Conservation (phyloP, 305 asterid species). For the Solanum chacoense region DNA sequence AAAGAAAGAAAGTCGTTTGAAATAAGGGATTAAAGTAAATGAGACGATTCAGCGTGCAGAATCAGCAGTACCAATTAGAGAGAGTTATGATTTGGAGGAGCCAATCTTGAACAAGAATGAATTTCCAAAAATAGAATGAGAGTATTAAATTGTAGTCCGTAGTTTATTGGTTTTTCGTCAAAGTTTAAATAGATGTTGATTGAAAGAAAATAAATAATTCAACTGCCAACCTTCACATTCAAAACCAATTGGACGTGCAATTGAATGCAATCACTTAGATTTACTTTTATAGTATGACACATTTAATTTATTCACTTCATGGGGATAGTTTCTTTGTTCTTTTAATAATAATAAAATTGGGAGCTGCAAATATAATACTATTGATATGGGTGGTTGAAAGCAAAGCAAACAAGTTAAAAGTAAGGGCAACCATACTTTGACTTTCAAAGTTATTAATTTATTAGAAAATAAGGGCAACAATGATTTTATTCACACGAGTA, state of each 20-base stretch:
- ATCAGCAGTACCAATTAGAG: not conserved
- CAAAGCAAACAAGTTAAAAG: not conserved
- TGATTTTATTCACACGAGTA: not conserved
- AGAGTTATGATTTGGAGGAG: conserved; percentile 1
- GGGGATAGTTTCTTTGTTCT: not conserved
- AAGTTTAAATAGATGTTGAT: not conserved
- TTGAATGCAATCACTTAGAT: conserved; percentile 11
- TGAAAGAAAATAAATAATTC: not conserved
- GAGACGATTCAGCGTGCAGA: not conserved
- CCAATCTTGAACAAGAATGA: conserved; percentile 3
- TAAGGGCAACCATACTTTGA: not conserved
- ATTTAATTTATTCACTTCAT: conserved; percentile 16
- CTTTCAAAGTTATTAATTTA: not conserved
- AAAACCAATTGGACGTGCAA: not conserved
- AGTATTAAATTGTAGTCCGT: not conserved
- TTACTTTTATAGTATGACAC: not conserved
- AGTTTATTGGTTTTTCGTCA: not conserved
- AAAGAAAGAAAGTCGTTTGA: not conserved
- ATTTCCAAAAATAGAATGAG: not conserved
- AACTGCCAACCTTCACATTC: conserved; percentile 20
- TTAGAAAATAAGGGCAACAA: not conserved
- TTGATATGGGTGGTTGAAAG: not conserved
- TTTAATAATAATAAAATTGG: not conserved
- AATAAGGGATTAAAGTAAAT: not conserved
- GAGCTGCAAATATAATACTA: not conserved